Evolutionary conservation across 1,284 basidiomycete species (phyloP).

Genomic region (Erythrobasidium hasegawianum): DNA sequence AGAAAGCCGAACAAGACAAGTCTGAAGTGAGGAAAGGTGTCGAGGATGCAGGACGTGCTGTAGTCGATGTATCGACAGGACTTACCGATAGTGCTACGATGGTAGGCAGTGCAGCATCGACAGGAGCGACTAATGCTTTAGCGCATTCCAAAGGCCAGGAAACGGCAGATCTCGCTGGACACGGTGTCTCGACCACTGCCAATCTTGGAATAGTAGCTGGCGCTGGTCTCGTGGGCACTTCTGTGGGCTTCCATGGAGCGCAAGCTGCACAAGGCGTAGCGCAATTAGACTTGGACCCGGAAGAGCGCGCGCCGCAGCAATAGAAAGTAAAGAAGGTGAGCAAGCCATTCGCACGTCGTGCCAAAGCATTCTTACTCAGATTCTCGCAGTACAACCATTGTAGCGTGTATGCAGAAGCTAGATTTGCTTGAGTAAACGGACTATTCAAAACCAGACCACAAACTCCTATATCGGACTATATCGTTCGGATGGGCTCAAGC

Average conservation of each 20-base stretch:
- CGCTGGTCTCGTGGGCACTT: background rate
- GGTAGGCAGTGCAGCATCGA: background rate
- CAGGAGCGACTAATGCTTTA: background rate
- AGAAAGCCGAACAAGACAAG: constrained; percentile 4
- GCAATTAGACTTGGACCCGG: background rate
- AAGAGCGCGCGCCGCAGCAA: background rate
- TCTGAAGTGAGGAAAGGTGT: background rate
- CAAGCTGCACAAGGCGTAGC: background rate
- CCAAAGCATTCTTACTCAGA: too few relatives aligned
- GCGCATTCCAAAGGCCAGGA: background rate
- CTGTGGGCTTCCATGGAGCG: background rate
- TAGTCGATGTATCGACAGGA: background rate
- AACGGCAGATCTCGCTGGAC: constrained; percentile 3
- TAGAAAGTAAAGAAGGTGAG: too few relatives aligned
- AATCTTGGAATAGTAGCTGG: background rate
- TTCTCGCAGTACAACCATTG: too few relatives aligned
- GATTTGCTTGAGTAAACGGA: too few relatives aligned
- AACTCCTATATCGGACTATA: too few relatives aligned
- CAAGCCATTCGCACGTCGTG: too few relatives aligned
- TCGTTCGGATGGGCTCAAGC: too few relatives aligned
- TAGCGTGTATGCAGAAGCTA: too few relatives aligned
- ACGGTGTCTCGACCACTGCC: background rate
- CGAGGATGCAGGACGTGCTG: background rate
- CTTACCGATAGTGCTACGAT: background rate
- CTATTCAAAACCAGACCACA: too few relatives aligned